Evolutionary conservation across 1,284 basidiomycete genomes (phyloP), one percentile per base, ranked within the genome.

Genomic region (Vanrija pseudolonga): DNA sequence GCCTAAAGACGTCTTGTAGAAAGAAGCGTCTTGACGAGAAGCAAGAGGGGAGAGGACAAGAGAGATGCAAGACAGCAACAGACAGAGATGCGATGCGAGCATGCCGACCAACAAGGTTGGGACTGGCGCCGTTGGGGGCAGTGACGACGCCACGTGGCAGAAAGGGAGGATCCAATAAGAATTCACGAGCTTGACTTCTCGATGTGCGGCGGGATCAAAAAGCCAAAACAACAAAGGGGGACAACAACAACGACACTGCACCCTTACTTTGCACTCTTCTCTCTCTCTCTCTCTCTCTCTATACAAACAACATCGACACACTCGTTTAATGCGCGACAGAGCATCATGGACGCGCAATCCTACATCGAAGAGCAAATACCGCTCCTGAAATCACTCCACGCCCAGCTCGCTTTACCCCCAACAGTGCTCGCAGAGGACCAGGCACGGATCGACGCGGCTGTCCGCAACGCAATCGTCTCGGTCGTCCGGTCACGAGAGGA

Each of bases 331-430:
- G 32, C 32, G 32, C 14, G 12, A 5, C 32, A 12, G 6, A 23
- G 41, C 57, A 47, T 32, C 22, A 72, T 73, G 71, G 60, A 61
- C 49, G 56, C 50, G 4, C 62, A 70, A 26, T 63, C 65, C 45
- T 72, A 73, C 54, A 62, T 75, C 14, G 67, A 63, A 28, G 68
- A 71, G 59, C 73, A 75, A 42, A 64, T 69, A 4, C 69, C 71
- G 9, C 67, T 71, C 39, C 62, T 75, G 0, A 61, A 60, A 41
- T 57, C 62, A 14, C 61, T 75, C 12, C 73, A 73, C 51, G 44
- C 58, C n/a, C 67, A 67, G 55, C 66, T 75, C 18, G 65, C 62
- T 4, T 60, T 75, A 24, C 68, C 71, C 8, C 41, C 63, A 2
- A 59, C 65, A 37, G 64, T 63, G 1, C 61, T 73, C 28, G 57